Conservation (phyloP, 768 basidiomycete genomes). For the Lactarius deliciosus region DNA sequence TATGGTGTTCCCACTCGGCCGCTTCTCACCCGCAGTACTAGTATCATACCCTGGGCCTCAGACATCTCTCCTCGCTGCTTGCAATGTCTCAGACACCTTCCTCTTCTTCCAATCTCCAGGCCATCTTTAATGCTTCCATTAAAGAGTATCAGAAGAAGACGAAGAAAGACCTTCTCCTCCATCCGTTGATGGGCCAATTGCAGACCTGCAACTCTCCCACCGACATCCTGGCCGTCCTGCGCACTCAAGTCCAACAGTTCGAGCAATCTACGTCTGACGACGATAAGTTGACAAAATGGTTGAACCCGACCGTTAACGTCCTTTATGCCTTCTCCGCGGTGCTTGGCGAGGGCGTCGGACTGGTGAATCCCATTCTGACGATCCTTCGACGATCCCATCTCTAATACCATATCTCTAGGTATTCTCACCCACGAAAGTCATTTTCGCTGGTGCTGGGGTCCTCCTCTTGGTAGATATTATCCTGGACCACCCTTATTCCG, state of each 20-base stretch:
- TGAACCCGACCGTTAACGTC: background rate
- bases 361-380: background rate
- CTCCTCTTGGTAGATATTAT: background rate
- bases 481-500: background rate
- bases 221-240: background rate
- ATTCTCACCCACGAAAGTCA: background rate
- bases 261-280: background rate
- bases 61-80: too few relatives aligned
- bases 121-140: background rate
- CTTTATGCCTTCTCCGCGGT: background rate
- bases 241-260: background rate
- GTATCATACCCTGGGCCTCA: too few relatives aligned
- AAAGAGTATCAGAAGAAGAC: constrained; percentile 3
- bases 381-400: background rate
- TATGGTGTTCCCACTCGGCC: background rate
- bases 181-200: background rate
- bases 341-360: background rate
- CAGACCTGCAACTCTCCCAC: constrained; percentile 2
- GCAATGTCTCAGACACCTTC: too few relatives aligned
- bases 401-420: background rate
- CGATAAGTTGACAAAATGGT: background rate
- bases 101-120: background rate
- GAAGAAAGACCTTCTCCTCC: background rate
- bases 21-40: background rate
- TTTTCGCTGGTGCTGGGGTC: background rate